A percentile compares a stretch with the other conserved stretches of the same genome.
Evolutionary conservation across 2,329 filamentous ascomycete genomes (phyloP).

Genomic region (Dryadomyces sulphureus): DNA sequence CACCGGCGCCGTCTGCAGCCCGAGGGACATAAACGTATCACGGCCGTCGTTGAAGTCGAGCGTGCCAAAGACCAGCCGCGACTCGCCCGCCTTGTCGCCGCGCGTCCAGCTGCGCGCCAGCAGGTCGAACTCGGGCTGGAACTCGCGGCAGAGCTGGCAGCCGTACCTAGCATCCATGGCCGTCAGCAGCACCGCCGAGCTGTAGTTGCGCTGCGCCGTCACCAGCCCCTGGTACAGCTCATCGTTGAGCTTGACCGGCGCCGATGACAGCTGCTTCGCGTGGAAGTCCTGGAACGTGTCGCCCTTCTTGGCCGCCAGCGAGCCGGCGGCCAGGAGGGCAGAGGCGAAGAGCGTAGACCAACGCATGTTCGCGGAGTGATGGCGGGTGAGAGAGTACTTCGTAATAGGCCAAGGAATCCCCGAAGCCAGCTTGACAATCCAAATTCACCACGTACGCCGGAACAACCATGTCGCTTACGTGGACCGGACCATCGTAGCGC

Average conservation of each 20-base stretch:
- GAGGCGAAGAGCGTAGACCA: conserved; percentile 49
- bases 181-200: conserved; percentile 68
- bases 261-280: conserved; percentile 46
- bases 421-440: neutral
- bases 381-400: neutral
- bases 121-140: conserved; percentile 89
- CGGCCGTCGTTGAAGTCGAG: conserved; percentile 81
- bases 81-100: conserved; percentile 62
- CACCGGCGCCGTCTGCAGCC: conserved; percentile 87
- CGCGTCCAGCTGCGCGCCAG: conserved; percentile 75
- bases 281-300: conserved; percentile 60
- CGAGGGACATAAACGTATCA: conserved; percentile 72
- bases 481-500: conserved; percentile 7
- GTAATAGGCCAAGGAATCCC: too few species aligned
- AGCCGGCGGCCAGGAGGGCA: conserved; percentile 43
- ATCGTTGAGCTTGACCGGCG: conserved; percentile 68
- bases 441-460: conserved; percentile 12
- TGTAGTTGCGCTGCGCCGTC: conserved; percentile 66
- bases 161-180: conserved; percentile 72
- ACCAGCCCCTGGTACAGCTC: conserved; percentile 62
- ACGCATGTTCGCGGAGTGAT: conserved; percentile 42
- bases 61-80: conserved; percentile 63
- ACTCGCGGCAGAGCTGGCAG: conserved; percentile 75
- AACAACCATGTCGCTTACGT: conserved; percentile 1
- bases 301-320: conserved; percentile 41